Base-by-base conservation (phyloP, 139 green algal species). In the Picochlorum costavermella region DNA sequence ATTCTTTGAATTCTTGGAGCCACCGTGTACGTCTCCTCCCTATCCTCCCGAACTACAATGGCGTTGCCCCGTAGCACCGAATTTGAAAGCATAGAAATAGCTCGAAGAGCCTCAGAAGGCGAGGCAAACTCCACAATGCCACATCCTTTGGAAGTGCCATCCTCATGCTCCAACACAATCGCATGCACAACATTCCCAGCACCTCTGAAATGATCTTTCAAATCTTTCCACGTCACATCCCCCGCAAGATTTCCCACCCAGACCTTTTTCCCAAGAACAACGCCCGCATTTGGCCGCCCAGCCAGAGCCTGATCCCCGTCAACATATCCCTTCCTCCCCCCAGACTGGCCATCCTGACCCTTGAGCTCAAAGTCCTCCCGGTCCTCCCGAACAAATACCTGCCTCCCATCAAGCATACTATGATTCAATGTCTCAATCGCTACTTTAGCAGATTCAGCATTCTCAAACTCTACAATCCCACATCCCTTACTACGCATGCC, bases 401-500 rank as follows among this genome's bases (percentile, higher is more conserved):
- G 63, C 10, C 70, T 26, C 5, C 65, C 75, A 29, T 71, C 61
- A 13, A 83, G 43, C 46, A 87, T 69, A 17, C 65, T 68, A 13
- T 80, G 71, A 43, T 91, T 75, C 29, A 91, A 79, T 29, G 71
- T 61, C 50, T 78, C 28, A 56, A 94, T 90, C n/a, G 85, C 83
- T 1, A 37, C 57, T 6, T 73, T 67, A 2, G 87, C 85, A 51
- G 83, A 70, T 16, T 87, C 79, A 5, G 79, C 33, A 0, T 70
- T 79, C 62, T 86, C 82, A 66, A 88, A 94, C 71, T 94, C 85
- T n/a, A 92, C 82, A 4, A 91, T 79, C 33, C 83, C 83, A 67
- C 83, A 91, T 5, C 84, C 84, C 76, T 80, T 83, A 31, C 44
- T 72, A 37, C 67, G 60, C 30, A 33, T 51, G 2, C 65, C 70